Percentiles rank a stretch among this genome's conserved stretches.
These are phyloP conservation scores for Dryas drummondii DNA, from an alignment of 306 rosid genomes.

Conservation along the genomic window DNA sequence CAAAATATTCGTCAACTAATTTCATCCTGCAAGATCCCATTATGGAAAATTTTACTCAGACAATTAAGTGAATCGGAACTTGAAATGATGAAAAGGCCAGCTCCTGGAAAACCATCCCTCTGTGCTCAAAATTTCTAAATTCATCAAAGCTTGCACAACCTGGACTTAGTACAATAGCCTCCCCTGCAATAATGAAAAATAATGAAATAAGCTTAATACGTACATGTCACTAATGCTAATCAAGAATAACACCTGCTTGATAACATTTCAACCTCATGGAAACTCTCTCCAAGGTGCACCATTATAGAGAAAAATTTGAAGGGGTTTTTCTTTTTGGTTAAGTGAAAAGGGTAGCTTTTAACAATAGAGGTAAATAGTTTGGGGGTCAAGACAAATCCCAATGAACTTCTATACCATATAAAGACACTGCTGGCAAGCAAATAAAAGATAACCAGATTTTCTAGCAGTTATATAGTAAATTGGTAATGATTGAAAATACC, in stretches of 20 bases:
- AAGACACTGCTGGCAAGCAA: neutral
- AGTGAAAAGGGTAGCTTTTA: too few relatives aligned
- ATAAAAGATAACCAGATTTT: neutral
- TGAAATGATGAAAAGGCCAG: constrained; percentile 21
- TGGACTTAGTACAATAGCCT: constrained; percentile 31
- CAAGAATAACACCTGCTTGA: too few relatives aligned
- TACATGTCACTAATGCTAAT: too few relatives aligned
- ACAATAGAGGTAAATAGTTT: neutral
- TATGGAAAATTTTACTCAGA: neutral
- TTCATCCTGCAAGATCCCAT: neutral
- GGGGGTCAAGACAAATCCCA: neutral
- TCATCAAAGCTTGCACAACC: constrained; percentile 42
- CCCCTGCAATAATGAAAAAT: constrained; percentile 24
- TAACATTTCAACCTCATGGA: too few relatives aligned
- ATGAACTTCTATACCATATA: neutral
- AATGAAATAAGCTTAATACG: neutral
- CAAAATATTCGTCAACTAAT: neutral
- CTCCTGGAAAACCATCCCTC: constrained; percentile 37
- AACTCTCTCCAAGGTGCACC: too few relatives aligned
- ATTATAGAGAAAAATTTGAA: neutral
- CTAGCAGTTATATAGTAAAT: neutral
- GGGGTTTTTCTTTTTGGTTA: neutral
- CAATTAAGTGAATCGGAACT: neutral
- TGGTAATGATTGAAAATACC: constrained; percentile 13
- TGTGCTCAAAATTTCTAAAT: constrained; percentile 36